Percentiles rank a stretch among this genome's conserved stretches.
Conservation (phyloP, 2,329 filamentous ascomycete species). For the Celoporthe dispersa region DNA sequence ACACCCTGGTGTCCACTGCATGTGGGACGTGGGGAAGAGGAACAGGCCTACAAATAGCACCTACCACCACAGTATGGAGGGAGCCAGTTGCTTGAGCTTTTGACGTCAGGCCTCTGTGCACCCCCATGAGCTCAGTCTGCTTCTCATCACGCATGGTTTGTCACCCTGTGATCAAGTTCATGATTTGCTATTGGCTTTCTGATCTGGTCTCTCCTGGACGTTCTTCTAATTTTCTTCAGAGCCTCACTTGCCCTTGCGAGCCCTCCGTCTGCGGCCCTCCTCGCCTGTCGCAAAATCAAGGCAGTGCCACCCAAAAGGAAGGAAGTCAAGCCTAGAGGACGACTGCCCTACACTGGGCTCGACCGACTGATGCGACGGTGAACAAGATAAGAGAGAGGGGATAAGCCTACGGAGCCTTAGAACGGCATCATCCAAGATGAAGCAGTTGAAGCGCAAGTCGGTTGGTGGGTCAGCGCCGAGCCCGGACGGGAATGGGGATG, state of each 20-base stretch:
- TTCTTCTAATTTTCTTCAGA: background rate
- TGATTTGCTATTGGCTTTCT: background rate
- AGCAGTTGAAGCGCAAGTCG: constrained; percentile 27
- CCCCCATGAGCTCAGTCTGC: background rate
- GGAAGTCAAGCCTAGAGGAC: background rate
- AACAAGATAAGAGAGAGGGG: background rate
- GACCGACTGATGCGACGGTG: background rate
- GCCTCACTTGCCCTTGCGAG: background rate
- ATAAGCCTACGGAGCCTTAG: constrained; percentile 7
- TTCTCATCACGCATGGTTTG: background rate
- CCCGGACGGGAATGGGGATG: constrained; percentile 12
- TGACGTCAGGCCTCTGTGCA: background rate
- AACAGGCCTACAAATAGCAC: background rate
- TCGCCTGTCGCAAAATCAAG: background rate
- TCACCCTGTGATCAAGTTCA: background rate
- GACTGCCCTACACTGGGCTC: background rate
- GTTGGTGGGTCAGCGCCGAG: constrained; percentile 16
- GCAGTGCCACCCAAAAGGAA: background rate
- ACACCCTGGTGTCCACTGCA: background rate
- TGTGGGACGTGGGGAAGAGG: constrained; percentile 11
- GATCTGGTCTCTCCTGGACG: background rate
- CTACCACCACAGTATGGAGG: background rate
- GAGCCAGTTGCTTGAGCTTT: constrained; percentile 4
- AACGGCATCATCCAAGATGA: constrained; percentile 13
- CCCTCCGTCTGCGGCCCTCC: background rate